Conservation (phyloP, 2,329 filamentous ascomycete genomes). For the Colletotrichum tamarilloi region DNA sequence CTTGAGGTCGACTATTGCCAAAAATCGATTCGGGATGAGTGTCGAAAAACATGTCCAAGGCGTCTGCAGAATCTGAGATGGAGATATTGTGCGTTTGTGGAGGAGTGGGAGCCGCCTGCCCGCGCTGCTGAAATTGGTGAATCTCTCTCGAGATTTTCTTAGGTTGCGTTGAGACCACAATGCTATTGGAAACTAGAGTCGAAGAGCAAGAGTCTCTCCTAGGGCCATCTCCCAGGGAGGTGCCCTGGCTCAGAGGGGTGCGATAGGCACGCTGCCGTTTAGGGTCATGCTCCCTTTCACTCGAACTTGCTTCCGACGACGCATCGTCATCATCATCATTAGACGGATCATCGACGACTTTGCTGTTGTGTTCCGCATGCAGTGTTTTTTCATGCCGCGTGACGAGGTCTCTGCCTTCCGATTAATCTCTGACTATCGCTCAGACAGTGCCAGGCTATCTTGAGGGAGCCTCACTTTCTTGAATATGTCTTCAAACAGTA, state of each 20-base stretch:
- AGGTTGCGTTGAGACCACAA: neutral
- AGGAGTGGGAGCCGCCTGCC: neutral
- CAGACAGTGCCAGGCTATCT: neutral
- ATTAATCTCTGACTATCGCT: neutral
- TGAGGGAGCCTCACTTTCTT: neutral
- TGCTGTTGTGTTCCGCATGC: neutral
- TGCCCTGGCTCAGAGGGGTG: neutral
- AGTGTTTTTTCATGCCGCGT: neutral
- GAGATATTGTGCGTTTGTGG: neutral
- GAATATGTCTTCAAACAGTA: slow-evolving; percentile 3
- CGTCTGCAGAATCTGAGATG: neutral
- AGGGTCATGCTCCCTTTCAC: neutral
- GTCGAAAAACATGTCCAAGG: neutral
- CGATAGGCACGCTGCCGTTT: neutral
- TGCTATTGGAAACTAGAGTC: neutral
- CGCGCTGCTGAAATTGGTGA: neutral
- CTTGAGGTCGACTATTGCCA: neutral
- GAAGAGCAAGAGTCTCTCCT: neutral
- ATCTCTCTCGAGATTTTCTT: neutral
- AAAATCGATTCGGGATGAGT: neutral
- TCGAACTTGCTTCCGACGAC: neutral
- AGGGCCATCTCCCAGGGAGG: neutral
- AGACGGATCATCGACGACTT: neutral
- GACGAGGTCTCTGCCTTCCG: neutral
- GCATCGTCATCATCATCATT: neutral